Evolutionary conservation across 495 filamentous ascomycete genomes (phyloP), one percentile per base, ranked within the genome.

Genomic region (Chaetomium tenue): DNA sequence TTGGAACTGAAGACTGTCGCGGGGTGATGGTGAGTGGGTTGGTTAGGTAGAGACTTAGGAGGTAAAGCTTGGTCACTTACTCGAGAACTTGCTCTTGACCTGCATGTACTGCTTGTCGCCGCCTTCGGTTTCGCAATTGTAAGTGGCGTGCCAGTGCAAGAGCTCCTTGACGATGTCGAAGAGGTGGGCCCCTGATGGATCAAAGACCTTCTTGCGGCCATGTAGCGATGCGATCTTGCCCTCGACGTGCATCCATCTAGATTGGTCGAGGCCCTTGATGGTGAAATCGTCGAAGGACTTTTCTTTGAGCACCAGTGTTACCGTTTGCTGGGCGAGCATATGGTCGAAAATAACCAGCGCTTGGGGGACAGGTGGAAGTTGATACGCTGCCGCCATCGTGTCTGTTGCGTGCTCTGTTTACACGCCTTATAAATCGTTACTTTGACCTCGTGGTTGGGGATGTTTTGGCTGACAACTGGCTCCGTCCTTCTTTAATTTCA

Each of bases 241-340:
- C 50, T 84, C 75, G 15, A 88, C 79, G 63, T 82, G 78, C 58
- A 88, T 72, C 50, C 86, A 63, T 7, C 77, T 74, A 20, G 76
- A 67, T 9, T 84, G 83, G 53, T 70, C 76, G 6, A 73, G 68
- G 0, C 76, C 68, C 52, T 78, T 78, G 70, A 87, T 77, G 61
- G 82, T 78, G 71, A 87, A 87, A 71, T 76, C 82, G 75, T 87
- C 83, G 25, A 83, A 64, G 5, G 85, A 71, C 55, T 84, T 82
- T 64, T 88, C 85, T 65, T 79, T 83, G 42, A 88, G 68, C 6
- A 82, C 63, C 8, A 88, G 64, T 1, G 78, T 80, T 59, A 83
- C 78, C 42, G 75, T 68, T 52, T 81, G 72, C 15, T 56, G 71
- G 8, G 81, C 74, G 51, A 83, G 71, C 75, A 81, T 83, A 51